Conservation (phyloP, 1,284 basidiomycete species). For the Ustilago trichophora region DNA sequence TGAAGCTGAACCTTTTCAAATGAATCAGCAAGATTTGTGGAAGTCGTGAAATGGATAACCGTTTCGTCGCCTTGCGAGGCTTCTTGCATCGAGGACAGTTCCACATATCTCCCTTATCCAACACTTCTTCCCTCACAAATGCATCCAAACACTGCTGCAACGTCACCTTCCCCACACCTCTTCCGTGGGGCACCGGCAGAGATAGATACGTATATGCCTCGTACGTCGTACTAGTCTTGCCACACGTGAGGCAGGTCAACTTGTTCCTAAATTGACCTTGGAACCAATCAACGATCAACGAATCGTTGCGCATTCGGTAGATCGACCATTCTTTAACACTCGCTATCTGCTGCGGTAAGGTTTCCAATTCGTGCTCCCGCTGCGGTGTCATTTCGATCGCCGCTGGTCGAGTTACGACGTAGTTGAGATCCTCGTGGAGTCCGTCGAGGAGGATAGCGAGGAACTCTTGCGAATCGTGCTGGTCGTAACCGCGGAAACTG, state of each 20-base stretch:
- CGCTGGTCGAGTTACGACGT: constrained; percentile 50
- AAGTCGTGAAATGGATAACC: constrained; percentile 83
- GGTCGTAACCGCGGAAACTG: constrained; percentile 58
- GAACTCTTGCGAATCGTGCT: constrained; percentile 59
- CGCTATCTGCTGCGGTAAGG: constrained; percentile 76
- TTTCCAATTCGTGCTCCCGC: constrained; percentile 69
- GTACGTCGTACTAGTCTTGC: constrained; percentile 90
- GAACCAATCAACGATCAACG: constrained; percentile 53
- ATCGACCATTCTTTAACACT: constrained; percentile 54
- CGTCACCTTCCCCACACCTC: constrained; percentile 74
- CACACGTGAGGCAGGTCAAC: constrained; percentile 62
- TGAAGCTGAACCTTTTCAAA: constrained; percentile 91
- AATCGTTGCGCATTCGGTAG: constrained; percentile 63
- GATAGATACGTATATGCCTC: constrained; percentile 71
- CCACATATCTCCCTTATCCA: constrained; percentile 96
- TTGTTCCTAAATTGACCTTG: constrained; percentile 65
- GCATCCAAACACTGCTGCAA: constrained; percentile 85
- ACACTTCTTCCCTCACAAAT: constrained; percentile 87
- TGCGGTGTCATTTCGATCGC: constrained; percentile 59
- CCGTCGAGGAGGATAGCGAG: constrained; percentile 55
- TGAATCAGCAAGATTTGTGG: constrained; percentile 93
- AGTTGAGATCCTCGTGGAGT: constrained; percentile 54
- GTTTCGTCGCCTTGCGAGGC: constrained; percentile 83
- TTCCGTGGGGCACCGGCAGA: constrained; percentile 68
- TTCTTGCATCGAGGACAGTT: constrained; percentile 86